A percentile compares a stretch with the other conserved stretches of the same genome.
Evolutionary conservation across 2,329 filamentous ascomycete genomes (phyloP).

Genomic region (Incumbomyces lentus): DNA sequence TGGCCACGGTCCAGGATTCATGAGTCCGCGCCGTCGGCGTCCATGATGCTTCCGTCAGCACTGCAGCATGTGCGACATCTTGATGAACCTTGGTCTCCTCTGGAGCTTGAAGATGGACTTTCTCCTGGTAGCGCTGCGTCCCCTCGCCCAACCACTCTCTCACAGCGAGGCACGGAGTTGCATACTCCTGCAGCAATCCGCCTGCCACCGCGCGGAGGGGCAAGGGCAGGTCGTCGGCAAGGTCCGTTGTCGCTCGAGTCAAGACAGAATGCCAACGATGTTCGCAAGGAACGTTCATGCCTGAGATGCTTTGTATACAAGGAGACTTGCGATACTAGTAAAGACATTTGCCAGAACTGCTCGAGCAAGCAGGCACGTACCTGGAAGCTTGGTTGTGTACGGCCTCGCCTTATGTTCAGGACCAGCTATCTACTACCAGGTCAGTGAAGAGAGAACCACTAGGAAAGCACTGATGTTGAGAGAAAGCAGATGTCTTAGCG

Average conservation of each 20-base stretch:
- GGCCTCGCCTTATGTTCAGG: slow-evolving; percentile 5
- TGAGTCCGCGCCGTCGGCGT: neutral
- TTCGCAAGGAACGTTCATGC: slow-evolving; percentile 6
- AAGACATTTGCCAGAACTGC: slow-evolving; percentile 7
- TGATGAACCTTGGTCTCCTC: slow-evolving; percentile 5
- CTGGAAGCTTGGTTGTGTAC: slow-evolving; percentile 9
- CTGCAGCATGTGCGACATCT: slow-evolving; percentile 6
- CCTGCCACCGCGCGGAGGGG: slow-evolving; percentile 60
- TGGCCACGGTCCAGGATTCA: slow-evolving; percentile 3
- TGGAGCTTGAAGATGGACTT: slow-evolving; percentile 4
- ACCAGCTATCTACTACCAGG: slow-evolving; percentile 4
- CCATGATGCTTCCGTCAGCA: slow-evolving; percentile 7
- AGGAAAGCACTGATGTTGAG: neutral
- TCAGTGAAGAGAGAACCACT: neutral
- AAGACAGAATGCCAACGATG: slow-evolving; percentile 8
- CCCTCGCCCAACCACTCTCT: neutral
- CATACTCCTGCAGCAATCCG: neutral
- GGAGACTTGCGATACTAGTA: slow-evolving; percentile 7
- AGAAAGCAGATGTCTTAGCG: slow-evolving; percentile 2
- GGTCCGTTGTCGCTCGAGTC: slow-evolving; percentile 37
- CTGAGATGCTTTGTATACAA: slow-evolving; percentile 7
- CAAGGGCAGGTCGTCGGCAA: slow-evolving; percentile 80
- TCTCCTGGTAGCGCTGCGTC: neutral
- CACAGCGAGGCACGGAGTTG: neutral
- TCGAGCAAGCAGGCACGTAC: slow-evolving; percentile 5